phyloP scores from a whole-genome alignment of 2,329 filamentous ascomycete species.

The Exophiala mesophila region DNA sequence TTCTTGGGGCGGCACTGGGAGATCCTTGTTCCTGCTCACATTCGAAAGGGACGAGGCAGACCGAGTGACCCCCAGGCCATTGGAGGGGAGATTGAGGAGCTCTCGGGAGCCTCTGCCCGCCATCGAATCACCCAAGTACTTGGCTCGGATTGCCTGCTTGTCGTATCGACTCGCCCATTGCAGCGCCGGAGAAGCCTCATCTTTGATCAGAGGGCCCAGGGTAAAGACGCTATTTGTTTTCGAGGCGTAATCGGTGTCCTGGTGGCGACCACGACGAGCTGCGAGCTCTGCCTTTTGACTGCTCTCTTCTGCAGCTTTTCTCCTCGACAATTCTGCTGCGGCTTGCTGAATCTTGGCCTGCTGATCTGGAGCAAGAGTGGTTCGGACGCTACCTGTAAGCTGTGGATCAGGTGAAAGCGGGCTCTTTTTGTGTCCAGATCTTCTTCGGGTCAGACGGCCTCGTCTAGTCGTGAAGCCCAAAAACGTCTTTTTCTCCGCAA shows the following conservation, averaged over 20 bases:
- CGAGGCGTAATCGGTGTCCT: constrained; percentile 46
- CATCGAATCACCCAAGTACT: constrained; percentile 72
- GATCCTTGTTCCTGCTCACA: constrained; percentile 24
- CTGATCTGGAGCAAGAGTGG: constrained; percentile 82
- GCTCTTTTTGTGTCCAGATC: constrained; percentile 62
- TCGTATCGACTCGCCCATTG: constrained; percentile 97
- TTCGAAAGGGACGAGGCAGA: constrained; percentile 23
- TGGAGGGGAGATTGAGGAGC: constrained; percentile 34
- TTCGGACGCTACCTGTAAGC: constrained; percentile 55
- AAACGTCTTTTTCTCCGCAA: constrained; percentile 92
- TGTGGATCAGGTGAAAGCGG: constrained; percentile 48
- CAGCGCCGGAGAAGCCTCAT: constrained; percentile 85
- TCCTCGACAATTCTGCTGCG: constrained; percentile 73
- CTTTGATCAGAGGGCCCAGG: constrained; percentile 76
- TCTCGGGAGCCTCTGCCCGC: constrained; percentile 63
- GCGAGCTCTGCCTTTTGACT: constrained; percentile 44
- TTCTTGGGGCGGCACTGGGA: constrained; percentile 16
- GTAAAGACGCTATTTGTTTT: constrained; percentile 91
- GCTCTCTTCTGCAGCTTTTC: constrained; percentile 54
- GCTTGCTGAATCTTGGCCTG: constrained; percentile 91
- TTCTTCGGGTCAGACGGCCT: constrained; percentile 63
- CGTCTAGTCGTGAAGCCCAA: constrained; percentile 76
- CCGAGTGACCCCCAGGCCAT: constrained; percentile 33
- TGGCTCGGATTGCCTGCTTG: constrained; percentile 75
- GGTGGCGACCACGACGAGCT: constrained; percentile 52